Conservation (phyloP, 345 rosid species). For the Fremontodendron californicum region DNA sequence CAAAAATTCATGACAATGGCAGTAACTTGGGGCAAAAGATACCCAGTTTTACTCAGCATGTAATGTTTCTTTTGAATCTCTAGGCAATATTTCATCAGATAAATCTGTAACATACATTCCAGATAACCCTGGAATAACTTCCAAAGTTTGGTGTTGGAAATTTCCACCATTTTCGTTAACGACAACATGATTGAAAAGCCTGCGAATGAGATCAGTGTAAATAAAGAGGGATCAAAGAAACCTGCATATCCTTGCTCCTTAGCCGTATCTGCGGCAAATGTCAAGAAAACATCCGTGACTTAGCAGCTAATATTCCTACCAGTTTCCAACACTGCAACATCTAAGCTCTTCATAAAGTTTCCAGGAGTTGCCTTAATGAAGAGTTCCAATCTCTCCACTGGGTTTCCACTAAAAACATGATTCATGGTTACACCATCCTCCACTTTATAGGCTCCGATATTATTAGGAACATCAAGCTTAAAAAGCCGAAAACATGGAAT, state of each 20-base stretch:
- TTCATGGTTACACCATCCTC: slow-evolving; percentile 10
- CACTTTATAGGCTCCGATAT: slow-evolving; percentile 35
- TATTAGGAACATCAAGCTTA: slow-evolving; percentile 10
- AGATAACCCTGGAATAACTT: slow-evolving; percentile 44
- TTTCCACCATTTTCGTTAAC: neutral
- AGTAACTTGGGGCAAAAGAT: slow-evolving; percentile 33
- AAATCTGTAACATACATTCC: slow-evolving; percentile 36
- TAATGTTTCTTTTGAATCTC: slow-evolving; percentile 15
- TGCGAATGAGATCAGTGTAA: slow-evolving; percentile 32
- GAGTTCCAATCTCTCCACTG: slow-evolving; percentile 31
- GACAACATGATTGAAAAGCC: slow-evolving; percentile 1
- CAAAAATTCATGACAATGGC: slow-evolving; percentile 45
- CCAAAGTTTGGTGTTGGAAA: slow-evolving; percentile 19
- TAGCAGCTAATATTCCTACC: slow-evolving; percentile 37
- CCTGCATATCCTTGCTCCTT: slow-evolving; percentile 12
- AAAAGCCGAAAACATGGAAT: slow-evolving; percentile 13
- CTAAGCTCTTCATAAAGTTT: slow-evolving; percentile 28
- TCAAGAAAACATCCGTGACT: slow-evolving; percentile 36
- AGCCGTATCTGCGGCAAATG: slow-evolving; percentile 40
- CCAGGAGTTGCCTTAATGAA: slow-evolving; percentile 39
- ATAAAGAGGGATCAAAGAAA: slow-evolving; percentile 47
- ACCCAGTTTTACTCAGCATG: slow-evolving; percentile 28
- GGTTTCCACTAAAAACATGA: slow-evolving; percentile 21
- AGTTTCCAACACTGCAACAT: slow-evolving; percentile 28
- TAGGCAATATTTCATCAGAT: slow-evolving; percentile 37